Base-by-base conservation (phyloP, 495 filamentous ascomycete genomes). In the Talaromyces trachyspermus region DNA sequence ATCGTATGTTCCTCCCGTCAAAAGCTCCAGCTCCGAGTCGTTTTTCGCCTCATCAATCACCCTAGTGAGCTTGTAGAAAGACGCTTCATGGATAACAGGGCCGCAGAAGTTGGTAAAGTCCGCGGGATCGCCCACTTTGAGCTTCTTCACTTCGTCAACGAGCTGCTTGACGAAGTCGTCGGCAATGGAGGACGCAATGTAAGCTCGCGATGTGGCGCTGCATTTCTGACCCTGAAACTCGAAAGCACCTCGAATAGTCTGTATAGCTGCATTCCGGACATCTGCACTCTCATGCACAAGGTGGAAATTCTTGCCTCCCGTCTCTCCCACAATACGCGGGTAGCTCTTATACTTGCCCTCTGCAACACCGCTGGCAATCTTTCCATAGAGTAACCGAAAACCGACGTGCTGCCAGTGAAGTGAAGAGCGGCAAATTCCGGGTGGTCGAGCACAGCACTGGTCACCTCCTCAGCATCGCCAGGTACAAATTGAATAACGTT, bases 141-240 rank as follows among this genome's bases (percentile, higher is more conserved):
- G 73, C 43, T 72, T 74, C 52, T 79, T 65, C 18, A 80, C 81
- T 65, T 89, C 82, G 11, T 72, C 64, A 19, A 82, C 75, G 12
- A 95, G 61, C 37, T 71, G 63, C 37, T 68, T 58, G 48, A 77
- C 69, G 66, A 91, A 88, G 42, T 78, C 65, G 8, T 81, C 76
- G 66, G 83, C 84, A 35, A 87, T 62, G 0, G 84, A 88, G 50
- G 75, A 65, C 5, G 86, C 78, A 4, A 92, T 72, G 58, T 92
- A 91, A 6, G 76, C 63, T 24, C 87, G 78, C 27, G 85, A 89
- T 6, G 84, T 88, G 50, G 87, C 87, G 57, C 83, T 88, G 71
- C 87, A 92, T 66, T 92, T 95, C 63, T 95, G 88, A 18, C 88
- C 88, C 60, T 89, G 85, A 59, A 86, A 95, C 65, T 95, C 88